These are phyloP conservation scores for Ceratobasidium sp. DNA, from an alignment of 1,284 basidiomycete species.

Conservation along the genomic window DNA sequence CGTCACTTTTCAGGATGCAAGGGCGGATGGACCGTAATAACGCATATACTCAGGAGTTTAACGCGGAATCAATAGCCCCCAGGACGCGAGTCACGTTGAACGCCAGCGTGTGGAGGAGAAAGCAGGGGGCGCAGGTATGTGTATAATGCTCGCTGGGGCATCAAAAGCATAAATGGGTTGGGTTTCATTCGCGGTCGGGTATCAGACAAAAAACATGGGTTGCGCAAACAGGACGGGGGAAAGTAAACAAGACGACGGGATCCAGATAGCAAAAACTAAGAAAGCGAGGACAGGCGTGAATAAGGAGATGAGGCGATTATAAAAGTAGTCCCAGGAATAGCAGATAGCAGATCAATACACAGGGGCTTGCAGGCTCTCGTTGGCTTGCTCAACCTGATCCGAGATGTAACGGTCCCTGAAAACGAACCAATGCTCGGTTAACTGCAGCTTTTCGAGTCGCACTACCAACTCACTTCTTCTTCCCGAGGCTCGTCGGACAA, in stretches of 20 bases:
- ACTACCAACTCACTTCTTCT: constrained; percentile 39
- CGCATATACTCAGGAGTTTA: background rate
- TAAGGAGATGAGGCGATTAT: background rate
- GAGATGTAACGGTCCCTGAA: constrained; percentile 23
- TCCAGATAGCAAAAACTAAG: constrained; percentile 9
- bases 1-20: no score
- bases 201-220: constrained; percentile 12
- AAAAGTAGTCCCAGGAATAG: constrained; percentile 16
- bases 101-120: no score
- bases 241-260: constrained; percentile 3
- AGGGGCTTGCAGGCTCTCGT: constrained; percentile 29
- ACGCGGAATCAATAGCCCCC: background rate
- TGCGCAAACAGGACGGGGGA: background rate
- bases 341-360: constrained; percentile 19
- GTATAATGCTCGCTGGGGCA: background rate
- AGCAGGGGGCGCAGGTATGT: background rate
- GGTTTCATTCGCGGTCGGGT: constrained; percentile 37
- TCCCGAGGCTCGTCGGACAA: constrained; percentile 30
- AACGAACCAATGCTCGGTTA: no score
- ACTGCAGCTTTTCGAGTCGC: no score
- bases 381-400: constrained; percentile 27
- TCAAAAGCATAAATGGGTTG: background rate
- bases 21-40: background rate
- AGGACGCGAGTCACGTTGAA: background rate
- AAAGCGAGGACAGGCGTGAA: background rate